Conservation (phyloP, 495 filamentous ascomycete species). For the Talaromyces nanjingensis region DNA sequence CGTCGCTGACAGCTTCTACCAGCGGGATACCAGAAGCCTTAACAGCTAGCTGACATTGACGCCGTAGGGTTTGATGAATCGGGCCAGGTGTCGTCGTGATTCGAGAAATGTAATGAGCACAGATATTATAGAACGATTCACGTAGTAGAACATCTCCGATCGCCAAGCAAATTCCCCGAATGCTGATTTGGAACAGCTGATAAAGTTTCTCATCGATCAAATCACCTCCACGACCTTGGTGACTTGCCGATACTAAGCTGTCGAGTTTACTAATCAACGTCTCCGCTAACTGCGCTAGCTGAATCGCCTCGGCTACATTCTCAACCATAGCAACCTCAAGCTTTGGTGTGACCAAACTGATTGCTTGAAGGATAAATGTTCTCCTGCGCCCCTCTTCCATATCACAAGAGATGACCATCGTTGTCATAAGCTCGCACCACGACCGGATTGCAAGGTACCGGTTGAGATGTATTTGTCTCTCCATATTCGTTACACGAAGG, state of each 20-base stretch:
- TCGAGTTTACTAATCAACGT: conserved; percentile 68
- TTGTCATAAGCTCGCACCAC: conserved; percentile 74
- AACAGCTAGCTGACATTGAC: conserved; percentile 66
- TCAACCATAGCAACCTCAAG: conserved; percentile 65
- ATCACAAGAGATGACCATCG: conserved; percentile 71
- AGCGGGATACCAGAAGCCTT: conserved; percentile 69
- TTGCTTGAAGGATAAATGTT: conserved; percentile 70
- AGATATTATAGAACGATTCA: conserved; percentile 80
- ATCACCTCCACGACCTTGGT: conserved; percentile 50
- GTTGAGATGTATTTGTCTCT: conserved; percentile 47
- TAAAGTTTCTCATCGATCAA: conserved; percentile 82
- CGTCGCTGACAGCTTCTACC: conserved; percentile 83
- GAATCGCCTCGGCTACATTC: conserved; percentile 56
- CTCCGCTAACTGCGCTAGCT: conserved; percentile 71
- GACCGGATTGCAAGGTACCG: conserved; percentile 60
- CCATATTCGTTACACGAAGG: conserved; percentile 62
- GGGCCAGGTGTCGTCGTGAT: conserved; percentile 45
- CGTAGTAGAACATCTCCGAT: conserved; percentile 63
- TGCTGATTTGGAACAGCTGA: conserved; percentile 78
- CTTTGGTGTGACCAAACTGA: conserved; percentile 81
- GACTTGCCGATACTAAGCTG: conserved; percentile 38
- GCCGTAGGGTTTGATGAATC: conserved; percentile 33
- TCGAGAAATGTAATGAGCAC: conserved; percentile 72
- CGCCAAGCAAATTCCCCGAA: conserved; percentile 67
- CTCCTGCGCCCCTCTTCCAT: conserved; percentile 60